Percentiles rank a stretch among this genome's conserved stretches.
Conservation (phyloP, 129 eudicot species). For the Helianthus annuus region HanXRQr2.0-SUNRISE NC_035436.2:20626035-20626534, state of each 20-base stretch:
- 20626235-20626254: neutral
- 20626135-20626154: neutral
- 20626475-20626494: no score
- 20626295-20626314: no score
- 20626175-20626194: neutral
- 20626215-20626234: neutral
- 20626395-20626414: no score
- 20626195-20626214: neutral
- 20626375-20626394: no score
- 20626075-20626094: slow-evolving; percentile 74
- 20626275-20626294: neutral
- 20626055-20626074: slow-evolving; percentile 91
- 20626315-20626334: no score
- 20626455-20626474: no score
- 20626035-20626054: slow-evolving; percentile 39
- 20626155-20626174: neutral
- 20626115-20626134: slow-evolving; percentile 72
- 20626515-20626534: no score
- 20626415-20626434: no score
- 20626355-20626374: no score
- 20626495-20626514: no score
- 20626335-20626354: no score
- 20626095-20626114: slow-evolving; percentile 65
- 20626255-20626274: neutral
- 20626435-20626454: no score